phyloP scores from a whole-genome alignment of 495 filamentous ascomycete genomes.

The Xylaria sp. region DNA sequence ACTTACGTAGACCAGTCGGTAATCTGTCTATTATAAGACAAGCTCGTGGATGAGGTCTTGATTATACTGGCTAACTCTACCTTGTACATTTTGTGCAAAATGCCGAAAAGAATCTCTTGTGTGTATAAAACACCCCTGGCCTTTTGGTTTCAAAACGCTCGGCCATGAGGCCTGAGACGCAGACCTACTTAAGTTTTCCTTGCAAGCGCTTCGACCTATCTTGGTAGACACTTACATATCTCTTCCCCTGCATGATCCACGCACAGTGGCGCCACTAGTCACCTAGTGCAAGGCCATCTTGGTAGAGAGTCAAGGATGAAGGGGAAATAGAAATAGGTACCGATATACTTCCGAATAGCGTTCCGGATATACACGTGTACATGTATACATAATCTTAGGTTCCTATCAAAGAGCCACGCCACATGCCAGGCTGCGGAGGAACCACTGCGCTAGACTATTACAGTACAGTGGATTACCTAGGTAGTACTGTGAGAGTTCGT shows the following conservation, averaged over 20 bases:
- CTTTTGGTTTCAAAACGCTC: slow-evolving; percentile 21
- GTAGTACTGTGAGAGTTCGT: not conserved
- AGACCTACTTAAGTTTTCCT: slow-evolving; percentile 24
- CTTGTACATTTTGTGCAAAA: not conserved
- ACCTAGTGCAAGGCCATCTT: slow-evolving; percentile 11
- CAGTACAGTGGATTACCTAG: not conserved
- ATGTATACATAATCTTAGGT: not conserved
- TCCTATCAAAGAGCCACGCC: not conserved
- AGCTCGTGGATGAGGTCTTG: not conserved
- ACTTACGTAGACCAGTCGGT: too few relatives aligned
- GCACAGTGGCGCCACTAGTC: slow-evolving; percentile 9
- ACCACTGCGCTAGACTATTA: not conserved
- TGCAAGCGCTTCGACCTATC: slow-evolving; percentile 9
- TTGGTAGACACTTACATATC: not conserved
- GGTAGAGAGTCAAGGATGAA: slow-evolving; percentile 7
- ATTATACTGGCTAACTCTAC: not conserved
- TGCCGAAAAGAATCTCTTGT: not conserved
- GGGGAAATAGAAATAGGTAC: not conserved
- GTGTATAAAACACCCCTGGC: slow-evolving; percentile 5
- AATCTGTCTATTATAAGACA: not conserved
- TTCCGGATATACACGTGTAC: slow-evolving; percentile 4
- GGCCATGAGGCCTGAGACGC: slow-evolving; percentile 18
- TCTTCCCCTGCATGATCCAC: slow-evolving; percentile 1
- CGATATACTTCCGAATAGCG: slow-evolving; percentile 1
- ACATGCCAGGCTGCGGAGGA: not conserved